A percentile compares a stretch with the other conserved stretches of the same genome.
phyloP scores from a whole-genome alignment of 2,329 filamentous ascomycete species.

The Dothidotthia symphoricarpi region DNA sequence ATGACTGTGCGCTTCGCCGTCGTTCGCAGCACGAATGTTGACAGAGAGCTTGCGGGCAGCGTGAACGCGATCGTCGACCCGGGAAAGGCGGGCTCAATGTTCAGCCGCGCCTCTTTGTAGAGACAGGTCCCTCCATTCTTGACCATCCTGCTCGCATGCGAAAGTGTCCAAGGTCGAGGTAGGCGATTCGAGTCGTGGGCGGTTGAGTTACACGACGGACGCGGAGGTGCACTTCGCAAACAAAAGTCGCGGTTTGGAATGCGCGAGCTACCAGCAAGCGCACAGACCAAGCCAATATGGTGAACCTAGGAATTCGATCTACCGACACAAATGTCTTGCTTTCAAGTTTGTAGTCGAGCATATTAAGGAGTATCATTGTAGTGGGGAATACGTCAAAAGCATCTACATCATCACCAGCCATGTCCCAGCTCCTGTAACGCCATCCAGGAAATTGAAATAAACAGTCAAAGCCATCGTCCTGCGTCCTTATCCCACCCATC shows the following conservation, averaged over 20 bases:
- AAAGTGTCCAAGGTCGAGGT: constrained; percentile 5
- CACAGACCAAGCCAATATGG: constrained; percentile 21
- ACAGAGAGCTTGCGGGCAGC: constrained; percentile 35
- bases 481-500: neutral
- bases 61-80: constrained; percentile 67
- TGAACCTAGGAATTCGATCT: too few relatives aligned
- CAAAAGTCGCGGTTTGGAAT: constrained; percentile 29
- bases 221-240: constrained; percentile 30
- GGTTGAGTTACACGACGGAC: constrained; percentile 17
- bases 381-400: constrained; percentile 3
- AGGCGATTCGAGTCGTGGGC: constrained; percentile 9
- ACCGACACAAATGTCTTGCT: too few relatives aligned
- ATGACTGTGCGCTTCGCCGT: constrained; percentile 36
- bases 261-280: constrained; percentile 15
- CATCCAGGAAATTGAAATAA: too few relatives aligned
- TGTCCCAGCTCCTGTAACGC: constrained; percentile 9
- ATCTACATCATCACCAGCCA: constrained; percentile 9
- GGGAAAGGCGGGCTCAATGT: constrained; percentile 70
- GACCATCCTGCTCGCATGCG: constrained; percentile 68
- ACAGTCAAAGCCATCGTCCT: neutral
- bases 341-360: too few relatives aligned
- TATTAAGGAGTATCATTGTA: constrained; percentile 3
- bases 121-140: constrained; percentile 62
- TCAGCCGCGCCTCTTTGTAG: constrained; percentile 85
- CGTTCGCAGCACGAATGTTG: constrained; percentile 34